Evolutionary conservation across 1,284 basidiomycete species (phyloP), one percentile per base, ranked within the genome.

Genomic region (Ceratobasidium sp.): DNA sequence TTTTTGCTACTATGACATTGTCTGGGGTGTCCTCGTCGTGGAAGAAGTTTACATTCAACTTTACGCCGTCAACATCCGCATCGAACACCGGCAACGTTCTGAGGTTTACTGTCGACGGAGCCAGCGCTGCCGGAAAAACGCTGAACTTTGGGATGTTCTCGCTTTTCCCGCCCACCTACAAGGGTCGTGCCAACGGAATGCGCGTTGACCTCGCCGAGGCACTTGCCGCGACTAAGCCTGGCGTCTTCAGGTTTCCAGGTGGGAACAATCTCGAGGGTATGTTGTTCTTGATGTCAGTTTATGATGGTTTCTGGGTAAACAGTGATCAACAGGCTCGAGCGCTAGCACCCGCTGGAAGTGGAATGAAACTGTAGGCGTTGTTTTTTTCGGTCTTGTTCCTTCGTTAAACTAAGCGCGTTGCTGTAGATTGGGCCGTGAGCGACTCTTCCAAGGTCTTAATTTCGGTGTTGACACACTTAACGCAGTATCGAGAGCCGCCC

Each of bases 151-250:
- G 89, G 0, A 84, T 92, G 86, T 86, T 92, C 73, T 90, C 89
- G 1, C 84, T 93, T 64, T 92, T 93, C 83, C 92, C 91, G 1
- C 92, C 92, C 0, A 92, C 91, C 0, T 93, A 89, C 82, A 91
- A 90, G 75, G 83, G 85, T n/a, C n/a, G 76, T 2, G 43, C 84
- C 52, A 92, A 92, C 81, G 91, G 91, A 0, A 86, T 92, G 85
- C 85, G 91, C 54, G 82, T 87, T 6, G 92, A 93, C 81, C 84
- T 93, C 56, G 90, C 91, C 0, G 84, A 89, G 80, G 89, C 89
- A 73, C 44, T 92, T 68, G 85, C 86, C 17, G 87, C 88, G 52
- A 88, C 90, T 85, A 86, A 86, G 17, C 90, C 91, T 65, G 86
- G 88, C 5, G 90, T 91, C 81, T 91, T 90, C 84, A 87, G 91